Conservation (phyloP, 352 stramenopile genomes). For the Blastocystis sp. region DNA sequence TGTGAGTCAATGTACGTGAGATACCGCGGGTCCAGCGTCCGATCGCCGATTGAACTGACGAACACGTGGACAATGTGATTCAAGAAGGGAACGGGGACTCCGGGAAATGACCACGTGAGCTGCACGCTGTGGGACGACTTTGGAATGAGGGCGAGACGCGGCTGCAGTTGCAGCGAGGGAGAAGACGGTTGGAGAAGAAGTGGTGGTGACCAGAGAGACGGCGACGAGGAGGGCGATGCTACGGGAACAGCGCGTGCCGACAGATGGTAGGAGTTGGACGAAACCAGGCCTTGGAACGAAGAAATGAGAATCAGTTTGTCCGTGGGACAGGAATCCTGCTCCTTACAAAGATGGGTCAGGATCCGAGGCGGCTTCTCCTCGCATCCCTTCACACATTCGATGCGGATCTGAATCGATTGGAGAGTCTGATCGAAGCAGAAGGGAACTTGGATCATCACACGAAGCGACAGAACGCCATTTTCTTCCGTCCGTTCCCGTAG, state of each 20-base stretch:
- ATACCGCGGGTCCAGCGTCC: constrained; percentile 13
- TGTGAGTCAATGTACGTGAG: constrained; percentile 7
- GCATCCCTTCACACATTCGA: not conserved
- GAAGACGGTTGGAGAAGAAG: not conserved
- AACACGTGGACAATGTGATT: constrained; percentile 31
- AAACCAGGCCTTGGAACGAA: not conserved
- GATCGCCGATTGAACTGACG: not conserved
- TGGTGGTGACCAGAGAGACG: not conserved
- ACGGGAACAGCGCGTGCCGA: not conserved
- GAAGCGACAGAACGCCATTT: not conserved
- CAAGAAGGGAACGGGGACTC: not conserved
- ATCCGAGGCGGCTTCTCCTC: not conserved
- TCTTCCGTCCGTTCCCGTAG: not conserved
- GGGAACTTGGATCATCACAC: not conserved
- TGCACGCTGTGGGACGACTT: constrained; percentile 16
- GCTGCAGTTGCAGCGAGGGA: not conserved
- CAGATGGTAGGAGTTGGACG: not conserved
- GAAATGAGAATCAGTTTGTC: not conserved
- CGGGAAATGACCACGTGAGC: not conserved
- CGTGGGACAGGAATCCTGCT: not conserved
- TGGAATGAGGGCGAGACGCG: not conserved
- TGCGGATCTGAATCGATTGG: not conserved
- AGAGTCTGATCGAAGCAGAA: constrained; percentile 31
- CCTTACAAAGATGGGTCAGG: not conserved
- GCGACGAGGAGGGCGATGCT: not conserved